Conservation (phyloP, 2,329 filamentous ascomycete species). For the Phialophora expanda region DNA sequence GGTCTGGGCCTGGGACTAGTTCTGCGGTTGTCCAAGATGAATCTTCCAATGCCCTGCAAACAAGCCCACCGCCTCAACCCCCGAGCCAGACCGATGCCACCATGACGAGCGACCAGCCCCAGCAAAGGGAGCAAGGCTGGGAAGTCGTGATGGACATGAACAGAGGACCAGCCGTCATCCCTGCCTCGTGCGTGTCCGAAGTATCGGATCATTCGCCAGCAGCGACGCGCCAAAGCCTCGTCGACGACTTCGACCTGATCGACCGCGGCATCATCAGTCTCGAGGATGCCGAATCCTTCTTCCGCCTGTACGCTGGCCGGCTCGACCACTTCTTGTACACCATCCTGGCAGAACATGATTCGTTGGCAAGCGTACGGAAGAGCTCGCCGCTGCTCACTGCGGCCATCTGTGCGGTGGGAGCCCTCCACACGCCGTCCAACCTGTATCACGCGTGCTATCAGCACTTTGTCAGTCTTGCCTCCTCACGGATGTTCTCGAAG, state of each 20-base stretch:
- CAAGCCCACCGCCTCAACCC: background rate
- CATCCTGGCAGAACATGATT: constrained; percentile 58
- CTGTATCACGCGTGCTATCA: constrained; percentile 61
- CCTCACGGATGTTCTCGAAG: constrained; percentile 62
- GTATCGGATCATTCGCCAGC: constrained; percentile 51
- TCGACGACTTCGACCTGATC: constrained; percentile 54
- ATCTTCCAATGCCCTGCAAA: constrained; percentile 31
- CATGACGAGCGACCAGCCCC: constrained; percentile 20
- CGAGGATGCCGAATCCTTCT: constrained; percentile 59
- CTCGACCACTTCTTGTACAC: constrained; percentile 61
- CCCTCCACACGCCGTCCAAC: constrained; percentile 61
- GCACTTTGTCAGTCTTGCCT: constrained; percentile 62
- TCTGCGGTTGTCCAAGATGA: constrained; percentile 15
- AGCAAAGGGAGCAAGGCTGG: constrained; percentile 43
- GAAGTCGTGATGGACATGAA: constrained; percentile 49
- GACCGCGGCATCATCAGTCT: constrained; percentile 54
- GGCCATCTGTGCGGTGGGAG: constrained; percentile 62
- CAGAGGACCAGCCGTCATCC: constrained; percentile 50
- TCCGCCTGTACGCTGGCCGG: constrained; percentile 57
- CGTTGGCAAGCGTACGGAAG: constrained; percentile 58
- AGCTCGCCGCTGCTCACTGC: constrained; percentile 61
- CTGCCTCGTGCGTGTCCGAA: constrained; percentile 60
- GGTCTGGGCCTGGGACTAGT: background rate
- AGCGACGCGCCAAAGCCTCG: constrained; percentile 44
- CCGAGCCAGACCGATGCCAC: constrained; percentile 1